Percentiles rank a stretch among this genome's conserved stretches.
Conservation (phyloP, 768 basidiomycete species). For the Austroboletus festivus region DNA sequence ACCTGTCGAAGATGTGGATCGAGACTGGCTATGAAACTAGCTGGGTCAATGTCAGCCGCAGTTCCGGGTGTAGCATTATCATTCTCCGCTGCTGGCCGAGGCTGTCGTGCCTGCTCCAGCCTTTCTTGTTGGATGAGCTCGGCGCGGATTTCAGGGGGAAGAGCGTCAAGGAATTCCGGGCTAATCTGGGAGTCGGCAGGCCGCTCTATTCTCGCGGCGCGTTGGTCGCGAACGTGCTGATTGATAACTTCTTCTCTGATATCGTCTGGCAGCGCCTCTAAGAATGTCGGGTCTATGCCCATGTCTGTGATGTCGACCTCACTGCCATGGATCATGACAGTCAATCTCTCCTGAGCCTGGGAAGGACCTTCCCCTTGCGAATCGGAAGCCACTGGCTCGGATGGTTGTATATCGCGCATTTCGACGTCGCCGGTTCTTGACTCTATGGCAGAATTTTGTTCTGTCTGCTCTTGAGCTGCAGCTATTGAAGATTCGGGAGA, state of each 20-base stretch:
- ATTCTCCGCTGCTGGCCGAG: slow-evolving; percentile 31
- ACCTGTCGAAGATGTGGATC: slow-evolving; percentile 87
- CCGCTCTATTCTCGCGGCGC: slow-evolving; percentile 69
- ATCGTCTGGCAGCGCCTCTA: slow-evolving; percentile 96
- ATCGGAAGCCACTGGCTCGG: slow-evolving; percentile 17
- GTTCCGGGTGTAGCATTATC: slow-evolving; percentile 33
- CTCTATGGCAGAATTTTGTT: slow-evolving; percentile 32
- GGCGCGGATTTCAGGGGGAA: slow-evolving; percentile 94
- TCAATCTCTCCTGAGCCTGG: slow-evolving; percentile 60
- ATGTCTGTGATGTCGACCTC: slow-evolving; percentile 97
- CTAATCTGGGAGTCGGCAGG: slow-evolving; percentile 87
- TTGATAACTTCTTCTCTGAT: slow-evolving; percentile 98
- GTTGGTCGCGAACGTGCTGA: slow-evolving; percentile 92
- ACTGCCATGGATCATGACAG: slow-evolving; percentile 88
- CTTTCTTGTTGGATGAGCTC: slow-evolving; percentile 97
- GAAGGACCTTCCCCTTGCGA: slow-evolving; percentile 32
- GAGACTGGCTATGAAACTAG: slow-evolving; percentile 88
- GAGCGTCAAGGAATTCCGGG: slow-evolving; percentile 90
- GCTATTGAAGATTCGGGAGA: slow-evolving; percentile 6
- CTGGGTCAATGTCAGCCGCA: slow-evolving; percentile 78
- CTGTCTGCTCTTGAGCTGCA: slow-evolving; percentile 12
- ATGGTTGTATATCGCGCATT: slow-evolving; percentile 41
- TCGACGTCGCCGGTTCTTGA: slow-evolving; percentile 41
- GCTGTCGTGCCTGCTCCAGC: slow-evolving; percentile 69
- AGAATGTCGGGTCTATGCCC: slow-evolving; percentile 96